Percentiles rank a stretch among this genome's conserved stretches.
Conservation (phyloP, 306 rosid genomes). For the Inga oerstediana region DNA sequence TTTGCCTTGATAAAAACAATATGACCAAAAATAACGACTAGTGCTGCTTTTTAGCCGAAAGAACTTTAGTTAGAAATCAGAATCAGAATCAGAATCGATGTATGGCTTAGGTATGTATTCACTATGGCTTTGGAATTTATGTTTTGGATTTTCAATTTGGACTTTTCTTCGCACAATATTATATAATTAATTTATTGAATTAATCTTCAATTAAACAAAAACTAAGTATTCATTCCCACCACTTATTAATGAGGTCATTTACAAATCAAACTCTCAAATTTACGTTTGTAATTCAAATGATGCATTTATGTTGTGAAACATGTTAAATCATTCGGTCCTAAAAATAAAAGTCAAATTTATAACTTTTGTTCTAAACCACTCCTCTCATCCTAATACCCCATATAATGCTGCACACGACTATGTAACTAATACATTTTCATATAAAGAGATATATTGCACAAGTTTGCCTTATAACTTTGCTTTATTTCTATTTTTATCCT, state of each 20-base stretch:
- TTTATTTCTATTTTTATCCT: too few species aligned
- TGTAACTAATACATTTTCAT: too few species aligned
- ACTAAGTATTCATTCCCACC: neutral
- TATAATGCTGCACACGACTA: too few species aligned
- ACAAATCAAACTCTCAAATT: neutral
- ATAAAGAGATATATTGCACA: too few species aligned
- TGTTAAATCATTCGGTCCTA: too few species aligned
- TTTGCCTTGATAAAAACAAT: neutral
- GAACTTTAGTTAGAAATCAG: neutral
- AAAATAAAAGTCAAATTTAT: too few species aligned
- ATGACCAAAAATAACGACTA: neutral
- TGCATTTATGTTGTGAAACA: too few species aligned
- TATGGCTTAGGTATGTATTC: neutral
- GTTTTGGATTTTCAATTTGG: neutral
- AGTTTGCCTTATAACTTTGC: too few species aligned
- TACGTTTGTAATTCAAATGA: too few species aligned
- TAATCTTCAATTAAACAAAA: neutral
- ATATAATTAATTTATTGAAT: neutral
- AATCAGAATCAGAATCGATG: neutral
- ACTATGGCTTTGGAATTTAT: neutral
- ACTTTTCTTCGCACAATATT: neutral
- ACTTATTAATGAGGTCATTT: neutral
- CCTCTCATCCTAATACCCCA: too few species aligned
- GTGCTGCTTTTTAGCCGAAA: neutral
- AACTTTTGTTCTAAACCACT: too few species aligned